These are phyloP conservation scores for Xylariales sp. DNA, from an alignment of 2,329 filamentous ascomycete species.

Conservation along the genomic window DNA sequence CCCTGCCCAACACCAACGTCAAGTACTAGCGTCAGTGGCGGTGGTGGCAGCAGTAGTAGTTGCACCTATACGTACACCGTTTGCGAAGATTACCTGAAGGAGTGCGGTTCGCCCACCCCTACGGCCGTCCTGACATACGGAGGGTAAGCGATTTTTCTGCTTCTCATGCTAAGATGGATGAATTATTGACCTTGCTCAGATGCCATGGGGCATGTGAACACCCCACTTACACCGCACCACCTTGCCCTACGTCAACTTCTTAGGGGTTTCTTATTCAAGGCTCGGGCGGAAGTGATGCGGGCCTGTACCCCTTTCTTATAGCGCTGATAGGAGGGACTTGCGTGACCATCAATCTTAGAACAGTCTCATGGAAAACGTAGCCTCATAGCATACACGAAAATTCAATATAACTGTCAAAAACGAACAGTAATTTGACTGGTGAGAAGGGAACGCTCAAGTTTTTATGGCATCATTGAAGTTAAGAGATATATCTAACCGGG, in stretches of 20 bases:
- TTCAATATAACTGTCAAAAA: not conserved
- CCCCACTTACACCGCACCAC: conserved; percentile 31
- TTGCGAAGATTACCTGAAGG: conserved; percentile 43
- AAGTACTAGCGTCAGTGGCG: not conserved
- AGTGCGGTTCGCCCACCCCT: conserved; percentile 43
- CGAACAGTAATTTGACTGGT: not conserved
- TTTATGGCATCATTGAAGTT: conserved; percentile 23
- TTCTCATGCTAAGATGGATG: not conserved
- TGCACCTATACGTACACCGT: conserved; percentile 41
- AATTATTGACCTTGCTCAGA: conserved; percentile 18
- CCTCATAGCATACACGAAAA: not conserved
- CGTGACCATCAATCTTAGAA: too few species aligned
- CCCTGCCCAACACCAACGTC: conserved; percentile 31
- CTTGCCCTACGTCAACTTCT: conserved; percentile 32
- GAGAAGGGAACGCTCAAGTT: not conserved
- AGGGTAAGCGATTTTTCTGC: conserved; percentile 26
- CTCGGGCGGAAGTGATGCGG: not conserved
- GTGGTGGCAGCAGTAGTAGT: conserved; percentile 2
- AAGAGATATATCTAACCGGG: conserved; percentile 6
- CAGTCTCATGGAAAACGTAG: not conserved
- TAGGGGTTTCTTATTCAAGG: not conserved
- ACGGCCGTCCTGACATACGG: conserved; percentile 40
- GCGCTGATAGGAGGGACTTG: too few species aligned
- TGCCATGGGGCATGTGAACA: conserved; percentile 33
- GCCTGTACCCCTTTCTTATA: too few species aligned